Conservation (phyloP, 2,329 filamentous ascomycete species). For the Neonectria punicea region DNA sequence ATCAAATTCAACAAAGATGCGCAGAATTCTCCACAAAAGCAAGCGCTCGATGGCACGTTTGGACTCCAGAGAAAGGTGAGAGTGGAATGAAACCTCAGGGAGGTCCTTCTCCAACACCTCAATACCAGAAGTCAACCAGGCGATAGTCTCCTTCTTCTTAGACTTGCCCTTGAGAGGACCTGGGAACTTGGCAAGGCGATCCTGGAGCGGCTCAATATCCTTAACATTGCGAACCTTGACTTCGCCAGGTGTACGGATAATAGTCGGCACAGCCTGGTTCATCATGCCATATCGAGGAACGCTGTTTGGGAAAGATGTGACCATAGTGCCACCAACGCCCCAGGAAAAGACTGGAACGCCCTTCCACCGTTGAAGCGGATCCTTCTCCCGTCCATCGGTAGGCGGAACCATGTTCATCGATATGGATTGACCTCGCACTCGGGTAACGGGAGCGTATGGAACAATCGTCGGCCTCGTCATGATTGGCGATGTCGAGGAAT, state of each 20-base stretch:
- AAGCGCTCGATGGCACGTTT: constrained; percentile 83
- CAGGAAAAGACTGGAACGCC: constrained; percentile 88
- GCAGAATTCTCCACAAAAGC: constrained; percentile 87
- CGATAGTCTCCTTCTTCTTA: constrained; percentile 92
- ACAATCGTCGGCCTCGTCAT: constrained; percentile 40
- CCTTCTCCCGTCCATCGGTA: constrained; percentile 74
- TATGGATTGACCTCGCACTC: constrained; percentile 64
- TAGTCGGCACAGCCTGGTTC: constrained; percentile 76
- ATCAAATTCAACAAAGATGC: constrained; percentile 86
- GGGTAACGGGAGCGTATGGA: constrained; percentile 47
- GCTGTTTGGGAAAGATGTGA: constrained; percentile 89
- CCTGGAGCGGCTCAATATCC: constrained; percentile 75
- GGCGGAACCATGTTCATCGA: constrained; percentile 69
- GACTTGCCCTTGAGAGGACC: constrained; percentile 89
- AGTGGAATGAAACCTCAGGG: constrained; percentile 60
- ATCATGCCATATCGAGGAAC: constrained; percentile 87
- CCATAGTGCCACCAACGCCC: constrained; percentile 84
- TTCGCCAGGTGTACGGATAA: constrained; percentile 84
- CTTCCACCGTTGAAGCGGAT: constrained; percentile 89
- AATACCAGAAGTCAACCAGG: constrained; percentile 84
- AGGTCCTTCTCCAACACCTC: constrained; percentile 73
- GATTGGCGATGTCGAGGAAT: constrained; percentile 55
- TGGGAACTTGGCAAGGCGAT: constrained; percentile 83
- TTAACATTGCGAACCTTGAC: constrained; percentile 82
- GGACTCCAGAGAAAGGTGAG: constrained; percentile 66